Conservation (phyloP, 1,284 basidiomycete genomes). For the Earliella scabrosa region DNA sequence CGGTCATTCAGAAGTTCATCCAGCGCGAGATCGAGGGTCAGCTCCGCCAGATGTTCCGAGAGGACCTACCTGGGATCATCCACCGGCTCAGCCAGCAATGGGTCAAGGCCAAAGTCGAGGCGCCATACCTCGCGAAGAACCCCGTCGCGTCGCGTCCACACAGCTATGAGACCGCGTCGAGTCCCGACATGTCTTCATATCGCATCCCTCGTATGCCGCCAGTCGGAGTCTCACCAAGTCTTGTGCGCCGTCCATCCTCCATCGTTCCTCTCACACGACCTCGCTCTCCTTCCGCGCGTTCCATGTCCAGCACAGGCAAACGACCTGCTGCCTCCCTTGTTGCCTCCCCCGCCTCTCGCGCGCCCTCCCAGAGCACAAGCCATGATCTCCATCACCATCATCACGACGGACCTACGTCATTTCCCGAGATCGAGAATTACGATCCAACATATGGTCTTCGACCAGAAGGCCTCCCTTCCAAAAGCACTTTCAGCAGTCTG, state of each 20-base stretch:
- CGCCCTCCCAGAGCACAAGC: slow-evolving; percentile 16
- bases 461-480: slow-evolving; percentile 83
- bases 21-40: slow-evolving; percentile 98
- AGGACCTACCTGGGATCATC: slow-evolving; percentile 96
- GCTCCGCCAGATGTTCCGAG: slow-evolving; percentile 96
- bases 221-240: slow-evolving; percentile 26
- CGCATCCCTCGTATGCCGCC: slow-evolving; percentile 27
- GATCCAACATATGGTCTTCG: slow-evolving; percentile 98
- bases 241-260: slow-evolving; percentile 26
- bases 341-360: slow-evolving; percentile 28
- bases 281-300: slow-evolving; percentile 30
- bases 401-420: slow-evolving; percentile 52
- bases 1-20: slow-evolving; percentile 96
- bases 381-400: slow-evolving; percentile 18
- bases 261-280: slow-evolving; percentile 22
- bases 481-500: slow-evolving; percentile 74
- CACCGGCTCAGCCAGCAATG: slow-evolving; percentile 95
- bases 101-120: slow-evolving; percentile 86
- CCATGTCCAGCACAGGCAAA: slow-evolving; percentile 28
- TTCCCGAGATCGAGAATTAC: slow-evolving; percentile 88
- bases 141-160: slow-evolving; percentile 38
- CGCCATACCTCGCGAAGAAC: slow-evolving; percentile 69
- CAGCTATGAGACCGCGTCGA: slow-evolving; percentile 38
- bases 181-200: slow-evolving; percentile 29
- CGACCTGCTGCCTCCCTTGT: slow-evolving; percentile 23